A percentile compares a stretch with the other conserved stretches of the same genome.
These are phyloP conservation scores for Candida adriatica DNA, from an alignment of 805 yeast genomes.

Conservation along the genomic window DNA sequence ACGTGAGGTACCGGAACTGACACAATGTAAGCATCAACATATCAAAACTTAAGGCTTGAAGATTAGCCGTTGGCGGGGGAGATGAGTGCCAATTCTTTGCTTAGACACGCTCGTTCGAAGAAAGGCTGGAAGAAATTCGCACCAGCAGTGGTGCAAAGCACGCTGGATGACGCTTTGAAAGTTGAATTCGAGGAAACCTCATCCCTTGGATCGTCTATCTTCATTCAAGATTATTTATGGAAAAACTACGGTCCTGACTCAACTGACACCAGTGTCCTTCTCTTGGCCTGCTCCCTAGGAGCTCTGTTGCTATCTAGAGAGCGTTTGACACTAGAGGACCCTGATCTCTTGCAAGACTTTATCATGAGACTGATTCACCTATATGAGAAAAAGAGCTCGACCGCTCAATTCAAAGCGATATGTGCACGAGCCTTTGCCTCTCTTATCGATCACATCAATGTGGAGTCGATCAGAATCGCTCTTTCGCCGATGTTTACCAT, in stretches of 20 bases:
- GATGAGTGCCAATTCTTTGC: neutral
- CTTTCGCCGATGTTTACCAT: conserved; percentile 17
- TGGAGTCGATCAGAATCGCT: conserved; percentile 1
- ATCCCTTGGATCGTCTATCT: neutral
- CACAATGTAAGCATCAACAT: too few relatives aligned
- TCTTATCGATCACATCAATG: conserved; percentile 1
- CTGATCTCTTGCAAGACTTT: conserved; percentile 6
- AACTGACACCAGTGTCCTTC: conserved; percentile 9
- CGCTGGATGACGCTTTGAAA: conserved; percentile 1
- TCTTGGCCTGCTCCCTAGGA: conserved; percentile 1
- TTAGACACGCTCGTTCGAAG: conserved; percentile 1
- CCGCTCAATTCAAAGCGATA: conserved; percentile 1
- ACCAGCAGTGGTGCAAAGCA: conserved; percentile 2
- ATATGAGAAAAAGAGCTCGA: conserved; percentile 7
- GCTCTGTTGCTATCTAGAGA: neutral
- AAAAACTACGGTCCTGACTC: conserved; percentile 1
- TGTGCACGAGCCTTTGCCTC: conserved; percentile 4
- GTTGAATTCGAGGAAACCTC: neutral
- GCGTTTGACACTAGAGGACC: neutral
- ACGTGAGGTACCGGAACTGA: neutral
- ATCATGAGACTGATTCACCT: conserved; percentile 15
- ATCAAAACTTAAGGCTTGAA: too few relatives aligned
- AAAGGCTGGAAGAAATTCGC: conserved; percentile 4
- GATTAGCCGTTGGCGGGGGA: too few relatives aligned
- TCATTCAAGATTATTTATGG: conserved; percentile 2